Conservation (phyloP, 495 filamentous ascomycete species). For the Penicillium pulvis region DNA sequence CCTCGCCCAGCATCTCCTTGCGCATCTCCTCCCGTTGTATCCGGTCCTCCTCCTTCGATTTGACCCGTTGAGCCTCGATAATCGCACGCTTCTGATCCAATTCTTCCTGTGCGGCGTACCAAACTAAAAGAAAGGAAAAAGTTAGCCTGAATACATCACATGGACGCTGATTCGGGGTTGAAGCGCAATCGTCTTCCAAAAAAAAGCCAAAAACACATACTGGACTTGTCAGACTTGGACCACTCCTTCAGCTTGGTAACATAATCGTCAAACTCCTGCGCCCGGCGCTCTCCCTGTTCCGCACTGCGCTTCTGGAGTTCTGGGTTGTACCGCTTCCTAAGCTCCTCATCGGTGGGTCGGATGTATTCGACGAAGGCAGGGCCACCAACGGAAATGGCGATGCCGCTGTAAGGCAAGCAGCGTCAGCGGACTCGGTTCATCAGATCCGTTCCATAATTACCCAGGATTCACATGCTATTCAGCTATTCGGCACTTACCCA, state of each 20-base stretch:
- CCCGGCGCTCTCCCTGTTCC: constrained; percentile 67
- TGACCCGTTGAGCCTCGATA: constrained; percentile 48
- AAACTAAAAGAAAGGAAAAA: constrained; percentile 55
- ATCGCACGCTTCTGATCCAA: constrained; percentile 48
- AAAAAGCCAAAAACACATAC: constrained; percentile 40
- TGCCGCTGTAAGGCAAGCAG: constrained; percentile 53
- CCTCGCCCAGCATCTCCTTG: constrained; percentile 46
- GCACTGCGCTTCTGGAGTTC: constrained; percentile 84
- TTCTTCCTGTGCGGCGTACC: constrained; percentile 70
- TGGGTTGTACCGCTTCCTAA: constrained; percentile 90
- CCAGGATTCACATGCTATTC: not conserved
- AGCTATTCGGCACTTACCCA: constrained; percentile 40
- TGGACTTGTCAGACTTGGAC: constrained; percentile 88
- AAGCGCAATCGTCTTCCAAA: not conserved
- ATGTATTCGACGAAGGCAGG: constrained; percentile 81
- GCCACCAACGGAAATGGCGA: constrained; percentile 73
- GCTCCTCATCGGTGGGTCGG: constrained; percentile 84
- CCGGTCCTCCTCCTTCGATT: constrained; percentile 52
- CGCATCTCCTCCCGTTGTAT: constrained; percentile 61
- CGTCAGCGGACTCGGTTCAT: constrained; percentile 11
- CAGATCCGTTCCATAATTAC: not conserved
- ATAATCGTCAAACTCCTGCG: constrained; percentile 88
- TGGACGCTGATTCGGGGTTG: not conserved
- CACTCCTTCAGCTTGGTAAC: constrained; percentile 80
- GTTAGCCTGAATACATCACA: not conserved